Evolutionary conservation across 2,329 filamentous ascomycete genomes (phyloP), one percentile per base, ranked within the genome.

Genomic region (Hymenoscyphus linearis): DNA sequence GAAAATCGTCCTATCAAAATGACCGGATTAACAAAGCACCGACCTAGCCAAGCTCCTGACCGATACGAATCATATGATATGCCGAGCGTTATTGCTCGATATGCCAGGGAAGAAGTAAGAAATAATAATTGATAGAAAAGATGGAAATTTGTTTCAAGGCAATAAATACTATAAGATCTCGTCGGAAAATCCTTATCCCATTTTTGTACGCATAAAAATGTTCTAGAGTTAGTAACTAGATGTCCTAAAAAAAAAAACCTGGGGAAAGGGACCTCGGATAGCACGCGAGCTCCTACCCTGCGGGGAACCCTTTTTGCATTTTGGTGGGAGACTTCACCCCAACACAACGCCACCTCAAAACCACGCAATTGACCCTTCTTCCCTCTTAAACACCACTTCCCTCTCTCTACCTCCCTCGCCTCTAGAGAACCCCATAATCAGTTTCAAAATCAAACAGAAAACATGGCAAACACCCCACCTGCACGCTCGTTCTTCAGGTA

Each of bases 401-500:
- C 34, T 26, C n/a, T n/a, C 9, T 36, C 16, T 3, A 1, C 3
- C 13, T n/a, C 18, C 14, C 34, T 44, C 2, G 2, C 16, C 34
- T 27, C 12, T 16, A 14, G 2, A 4, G 16, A 35, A 22, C 1
- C 12, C 12, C 3, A n/a, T 27, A 25, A 1, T 14, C 13, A 14
- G 31, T 10, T 27, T 18, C 37, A 25, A 27, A 40, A n/a, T 36
- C 27, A 57, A 65, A 57, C 16, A 31, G 6, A 31, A 31, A 31
- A 5, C 6, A 68, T 68, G 66, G 57, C 57, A 31, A 40, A 27
- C 34, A 37, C n/a, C 40, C 18, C 65, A 31, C 53, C 60, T 56
- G 52, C 60, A 47, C 59, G 62, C 40, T 60, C 62, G n/a, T 31
- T 57, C 1, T 58, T 67, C 50, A 62, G 59, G 66, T 68, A 61